A percentile compares a stretch with the other conserved stretches of the same genome.
Evolutionary conservation across 768 basidiomycete species (phyloP).

Genomic region (Tephrocybe sp.): DNA sequence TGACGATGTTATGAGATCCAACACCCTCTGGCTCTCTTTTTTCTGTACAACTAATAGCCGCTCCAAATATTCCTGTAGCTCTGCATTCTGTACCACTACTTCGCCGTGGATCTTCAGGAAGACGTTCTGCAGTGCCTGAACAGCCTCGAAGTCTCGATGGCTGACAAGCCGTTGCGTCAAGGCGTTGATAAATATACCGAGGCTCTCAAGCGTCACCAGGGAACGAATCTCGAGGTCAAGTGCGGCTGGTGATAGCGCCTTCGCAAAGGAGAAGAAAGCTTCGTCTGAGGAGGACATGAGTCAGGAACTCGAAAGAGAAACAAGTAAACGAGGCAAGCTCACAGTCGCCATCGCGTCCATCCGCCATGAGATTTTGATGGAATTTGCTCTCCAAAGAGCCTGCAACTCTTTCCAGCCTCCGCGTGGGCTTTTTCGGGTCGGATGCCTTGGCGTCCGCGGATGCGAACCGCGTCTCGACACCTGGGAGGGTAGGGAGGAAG

Average conservation of each 20-base stretch:
- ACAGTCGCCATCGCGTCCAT: constrained; percentile 68
- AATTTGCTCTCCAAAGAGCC: constrained; percentile 68
- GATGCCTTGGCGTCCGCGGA: constrained; percentile 40
- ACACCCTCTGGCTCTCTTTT: constrained; percentile 75
- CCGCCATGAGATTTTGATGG: constrained; percentile 56
- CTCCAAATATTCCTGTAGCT: constrained; percentile 59
- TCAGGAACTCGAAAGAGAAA: neutral
- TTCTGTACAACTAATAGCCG: constrained; percentile 63
- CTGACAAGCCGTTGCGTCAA: constrained; percentile 71
- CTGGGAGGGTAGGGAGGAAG: constrained; percentile 92
- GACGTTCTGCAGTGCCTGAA: constrained; percentile 83
- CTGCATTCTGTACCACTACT: constrained; percentile 66
- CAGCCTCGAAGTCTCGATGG: constrained; percentile 92
- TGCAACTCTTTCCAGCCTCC: constrained; percentile 52
- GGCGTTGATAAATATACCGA: constrained; percentile 71
- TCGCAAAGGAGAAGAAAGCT: constrained; percentile 78
- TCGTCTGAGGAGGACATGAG: constrained; percentile 52
- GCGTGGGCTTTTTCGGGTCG: constrained; percentile 42
- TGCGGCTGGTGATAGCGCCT: constrained; percentile 86
- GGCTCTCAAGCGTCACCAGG: constrained; percentile 60
- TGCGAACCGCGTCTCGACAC: constrained; percentile 82
- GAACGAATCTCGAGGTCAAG: constrained; percentile 90
- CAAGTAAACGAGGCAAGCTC: constrained; percentile 29
- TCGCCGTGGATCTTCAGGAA: constrained; percentile 88
- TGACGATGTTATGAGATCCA: constrained; percentile 73